These are phyloP conservation scores for Microascus cirrosus DNA, from an alignment of 2,329 filamentous ascomycete species.

Conservation along the genomic window DNA sequence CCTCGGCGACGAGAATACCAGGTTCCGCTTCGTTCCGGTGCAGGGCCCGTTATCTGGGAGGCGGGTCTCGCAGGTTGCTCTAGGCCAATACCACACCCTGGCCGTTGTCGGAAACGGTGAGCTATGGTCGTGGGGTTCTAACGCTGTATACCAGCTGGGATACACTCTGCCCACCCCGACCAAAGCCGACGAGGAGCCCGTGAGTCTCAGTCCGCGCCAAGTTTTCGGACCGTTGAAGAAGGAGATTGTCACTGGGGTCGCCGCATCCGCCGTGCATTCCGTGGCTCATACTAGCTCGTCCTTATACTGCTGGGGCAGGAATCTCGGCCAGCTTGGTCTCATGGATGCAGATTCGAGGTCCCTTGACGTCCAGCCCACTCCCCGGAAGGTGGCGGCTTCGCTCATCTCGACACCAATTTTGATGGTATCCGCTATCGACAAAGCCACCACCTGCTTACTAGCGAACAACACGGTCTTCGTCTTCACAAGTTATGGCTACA, in stretches of 20 bases:
- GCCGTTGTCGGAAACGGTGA: slow-evolving; percentile 80
- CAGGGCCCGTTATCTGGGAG: slow-evolving; percentile 66
- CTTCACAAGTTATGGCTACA: slow-evolving; percentile 92
- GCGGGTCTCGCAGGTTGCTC: slow-evolving; percentile 63
- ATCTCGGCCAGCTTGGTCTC: slow-evolving; percentile 83
- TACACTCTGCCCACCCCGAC: slow-evolving; percentile 60
- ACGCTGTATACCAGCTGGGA: slow-evolving; percentile 74
- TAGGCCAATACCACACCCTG: slow-evolving; percentile 86
- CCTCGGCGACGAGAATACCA: slow-evolving; percentile 78
- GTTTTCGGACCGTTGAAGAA: slow-evolving; percentile 88
- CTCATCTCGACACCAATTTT: slow-evolving; percentile 56
- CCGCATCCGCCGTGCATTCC: slow-evolving; percentile 84
- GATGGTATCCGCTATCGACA: slow-evolving; percentile 80
- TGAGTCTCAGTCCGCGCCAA: slow-evolving; percentile 72
- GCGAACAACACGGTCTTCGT: slow-evolving; percentile 85
- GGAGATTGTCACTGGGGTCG: slow-evolving; percentile 68
- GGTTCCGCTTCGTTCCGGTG: slow-evolving; percentile 77
- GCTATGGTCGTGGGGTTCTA: slow-evolving; percentile 90
- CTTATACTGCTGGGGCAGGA: slow-evolving; percentile 90
- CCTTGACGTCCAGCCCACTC: slow-evolving; percentile 69
- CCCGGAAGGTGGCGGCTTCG: slow-evolving; percentile 80
- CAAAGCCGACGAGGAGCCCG: slow-evolving; percentile 69
- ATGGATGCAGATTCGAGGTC: slow-evolving; percentile 93
- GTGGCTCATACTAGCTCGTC: slow-evolving; percentile 74
- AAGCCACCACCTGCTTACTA: slow-evolving; percentile 75